Evolutionary conservation across 805 yeast genomes (phyloP), one percentile per base, ranked within the genome.

Genomic region (Brettanomyces nanus): DNA sequence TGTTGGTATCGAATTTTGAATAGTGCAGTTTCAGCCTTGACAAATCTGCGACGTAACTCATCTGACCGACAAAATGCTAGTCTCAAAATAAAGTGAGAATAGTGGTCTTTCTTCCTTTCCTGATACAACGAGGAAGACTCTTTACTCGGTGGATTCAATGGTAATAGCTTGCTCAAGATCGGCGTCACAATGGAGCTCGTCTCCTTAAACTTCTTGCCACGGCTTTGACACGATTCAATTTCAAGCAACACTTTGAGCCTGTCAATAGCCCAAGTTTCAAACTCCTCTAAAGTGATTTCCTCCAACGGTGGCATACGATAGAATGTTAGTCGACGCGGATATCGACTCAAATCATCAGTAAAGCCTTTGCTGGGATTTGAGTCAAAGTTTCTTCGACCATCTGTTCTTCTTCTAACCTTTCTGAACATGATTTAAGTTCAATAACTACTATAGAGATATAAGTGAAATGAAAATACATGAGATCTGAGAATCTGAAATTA

Each of bases 241-340:
- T 86, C 95, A 38, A 87, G 72, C 41, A 92, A 66, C 6, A 92
- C 75, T 53, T 81, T 78, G 45, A 90, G 67, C 42, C 99, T 65
- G 53, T 90, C 97, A 38, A 92, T 80, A 4, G 97, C 97, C 96
- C 97, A 92, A 4, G 71, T 69, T 61, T 92, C 98, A 59, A 92
- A 92, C 51, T 92, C 85, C 45, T 89, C 97, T 14, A 92, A 60
- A 0, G 97, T 85, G 50, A 92, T 79, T 59, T 92, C 97, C 11
- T 80, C 77, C 23, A 70, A 61, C 1, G 97, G 97, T 9, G 95
- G 92, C 5, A 64, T 45, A 19, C 66, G 73, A 60, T 92, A 92
- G 51, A 90, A 75, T 17, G 85, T 77, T 35, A 92, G 64, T 36
- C 94, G 68, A 27, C 74, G 64, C 9, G 76, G 71, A 54, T 80